Evolutionary conservation across 1,284 basidiomycete genomes (phyloP), one percentile per base, ranked within the genome.

Genomic region (Cryptococcus jaspeensis): DNA sequence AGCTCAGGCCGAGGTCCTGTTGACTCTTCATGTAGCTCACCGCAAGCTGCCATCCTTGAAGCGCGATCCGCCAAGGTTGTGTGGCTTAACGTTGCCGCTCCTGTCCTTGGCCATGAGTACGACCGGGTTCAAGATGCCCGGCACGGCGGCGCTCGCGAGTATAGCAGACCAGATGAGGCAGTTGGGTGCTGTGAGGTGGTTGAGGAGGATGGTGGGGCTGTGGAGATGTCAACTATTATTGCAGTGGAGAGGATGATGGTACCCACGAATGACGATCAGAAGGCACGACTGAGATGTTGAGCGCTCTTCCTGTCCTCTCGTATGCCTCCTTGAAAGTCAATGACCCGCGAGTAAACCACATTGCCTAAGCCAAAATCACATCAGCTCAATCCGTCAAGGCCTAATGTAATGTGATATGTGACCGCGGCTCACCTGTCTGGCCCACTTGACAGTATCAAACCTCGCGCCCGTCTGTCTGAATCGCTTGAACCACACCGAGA

Each of bases 311-410:
- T 0, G 96, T 99, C 62, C 88, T 83, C 71, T 92, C 80, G 70
- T 95, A 98, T 0, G 95, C 95, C 73, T 99, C 96, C 53, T 86
- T 85, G 80, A 99, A 99, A 0, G 95, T 99, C 83, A 92, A 85
- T 0, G 89, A 93, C 4, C 96, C 96, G 61, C 87, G 83, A 5
- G 93, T 98, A 76, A 97, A 98, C 79, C 92, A 99, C 45, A 85
- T 81, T 2, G 83, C 76, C 82, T 84, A 68, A 5, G 16, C 20
- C 36, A 41, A 42, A 36, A 32, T 15, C 28, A 37, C 23, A 50
- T 60, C 76, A 81, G 79, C 81, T 46, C 13, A 15, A 42, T 44
- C 22, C 6, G 41, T 45, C 23, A n/a, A 32, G 9, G 35, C 12
- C 12, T 28, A 12, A 13, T 5, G n/a, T 9, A 25, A 38, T 9